Conservation (phyloP, 1,139 yeast species). For the Kazachstania sp. region DNA sequence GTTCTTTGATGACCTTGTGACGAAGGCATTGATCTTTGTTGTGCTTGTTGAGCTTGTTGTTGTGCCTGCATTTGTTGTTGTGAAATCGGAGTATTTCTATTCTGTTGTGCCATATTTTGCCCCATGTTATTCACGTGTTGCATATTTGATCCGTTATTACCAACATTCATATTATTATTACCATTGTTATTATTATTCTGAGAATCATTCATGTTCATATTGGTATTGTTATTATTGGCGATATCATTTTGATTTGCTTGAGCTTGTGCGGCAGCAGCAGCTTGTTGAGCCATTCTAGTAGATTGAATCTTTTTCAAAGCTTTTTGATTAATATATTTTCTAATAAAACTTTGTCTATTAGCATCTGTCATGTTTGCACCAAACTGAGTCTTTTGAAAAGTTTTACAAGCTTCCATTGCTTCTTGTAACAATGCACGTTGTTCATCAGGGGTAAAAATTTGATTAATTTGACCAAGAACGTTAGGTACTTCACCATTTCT, state of each 20-base stretch:
- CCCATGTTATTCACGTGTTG: too few species aligned
- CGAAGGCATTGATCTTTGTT: constrained; percentile 11
- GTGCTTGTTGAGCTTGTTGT: too few species aligned
- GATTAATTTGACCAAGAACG: constrained; percentile 32
- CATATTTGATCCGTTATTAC: constrained; percentile 5
- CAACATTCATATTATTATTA: constrained; percentile 3
- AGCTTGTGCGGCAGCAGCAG: constrained; percentile 4
- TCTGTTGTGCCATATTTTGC: constrained; percentile 1
- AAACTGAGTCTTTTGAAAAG: constrained; percentile 24
- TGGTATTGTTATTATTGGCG: constrained; percentile 3
- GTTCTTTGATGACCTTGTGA: constrained; percentile 14
- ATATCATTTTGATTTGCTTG: constrained; percentile 1
- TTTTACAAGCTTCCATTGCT: constrained; percentile 28
- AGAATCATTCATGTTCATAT: constrained; percentile 1
- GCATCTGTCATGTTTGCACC: constrained; percentile 24
- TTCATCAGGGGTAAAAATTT: constrained; percentile 31
- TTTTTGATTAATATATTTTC: constrained; percentile 34
- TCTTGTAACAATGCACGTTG: constrained; percentile 28
- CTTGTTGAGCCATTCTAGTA: constrained; percentile 23
- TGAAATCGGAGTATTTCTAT: background rate
- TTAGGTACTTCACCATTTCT: constrained; percentile 23
- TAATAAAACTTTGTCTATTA: constrained; percentile 26
- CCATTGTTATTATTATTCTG: constrained; percentile 1
- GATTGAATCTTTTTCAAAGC: constrained; percentile 34
- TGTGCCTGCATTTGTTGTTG: constrained; percentile 9